Base-by-base conservation (phyloP, 202 grass and related monocot genomes). In the Schoenoplectus triqueter region DNA sequence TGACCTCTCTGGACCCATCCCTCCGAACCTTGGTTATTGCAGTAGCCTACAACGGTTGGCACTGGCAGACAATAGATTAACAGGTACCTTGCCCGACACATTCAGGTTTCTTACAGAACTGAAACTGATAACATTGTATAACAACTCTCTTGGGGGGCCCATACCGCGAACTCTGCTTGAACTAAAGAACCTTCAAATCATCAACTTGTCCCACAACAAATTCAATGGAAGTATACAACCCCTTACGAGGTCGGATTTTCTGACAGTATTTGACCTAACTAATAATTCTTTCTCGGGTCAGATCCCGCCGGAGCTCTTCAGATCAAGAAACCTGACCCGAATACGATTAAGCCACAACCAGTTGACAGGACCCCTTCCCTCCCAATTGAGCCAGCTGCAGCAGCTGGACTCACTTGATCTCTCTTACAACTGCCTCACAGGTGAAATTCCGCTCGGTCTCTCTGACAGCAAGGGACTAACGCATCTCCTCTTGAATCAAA, bases 121-220 rank as follows among this genome's bases (percentile, higher is more conserved):
- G 44, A 89, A 75, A 59, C 47, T 96, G 73, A 65, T 99, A 73
- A 96, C 96, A 17, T 73, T 98, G 79, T 98, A 98, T 91, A 98
- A 98, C 82, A 98, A 99, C 73, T 95, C 93, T 0, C 86, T 99
- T 13, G 82, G 80, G 61, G 96, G 96, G 0, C 75, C 93, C 64
- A 54, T 96, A 51, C 96, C 96, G 41, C 80, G 82, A 69, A 91
- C 88, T 4, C 69, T 99, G 50, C 80, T 89, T 20, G 66, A 65
- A 54, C 85, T 99, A 10, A 92, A 92, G 77, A 94, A 99, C 39
- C 82, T 95, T 10, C 86, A 90, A 50, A 90, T 96, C 84, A 89
- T 95, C 86, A 99, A 99, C 91, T 76, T 99, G 64, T 95, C 96
- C 0, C 91, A 86, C 84, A 99, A 99, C 81, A 87, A 81, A 40